Conservation (phyloP, 2,329 filamentous ascomycete genomes). For the Colletotrichum limetticola region DNA sequence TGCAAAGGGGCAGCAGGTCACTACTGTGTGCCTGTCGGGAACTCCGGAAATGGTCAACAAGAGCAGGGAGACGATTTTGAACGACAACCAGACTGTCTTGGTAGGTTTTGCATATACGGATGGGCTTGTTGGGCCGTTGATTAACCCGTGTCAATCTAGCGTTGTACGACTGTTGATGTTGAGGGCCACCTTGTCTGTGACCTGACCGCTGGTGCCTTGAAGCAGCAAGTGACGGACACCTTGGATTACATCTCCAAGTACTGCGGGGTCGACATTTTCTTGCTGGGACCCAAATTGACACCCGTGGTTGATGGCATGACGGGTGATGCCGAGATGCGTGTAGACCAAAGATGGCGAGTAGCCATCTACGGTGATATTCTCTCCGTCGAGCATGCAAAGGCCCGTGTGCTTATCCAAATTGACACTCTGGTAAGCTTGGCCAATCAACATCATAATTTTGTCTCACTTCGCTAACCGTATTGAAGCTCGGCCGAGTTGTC, state of each 20-base stretch:
- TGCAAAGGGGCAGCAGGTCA: slow-evolving; percentile 74
- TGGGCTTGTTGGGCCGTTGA: slow-evolving; percentile 25
- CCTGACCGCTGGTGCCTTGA: slow-evolving; percentile 67
- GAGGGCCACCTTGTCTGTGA: slow-evolving; percentile 92
- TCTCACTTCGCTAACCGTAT: slow-evolving; percentile 26
- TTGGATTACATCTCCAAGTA: slow-evolving; percentile 88
- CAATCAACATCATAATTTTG: not conserved
- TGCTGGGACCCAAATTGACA: slow-evolving; percentile 88
- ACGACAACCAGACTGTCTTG: slow-evolving; percentile 91
- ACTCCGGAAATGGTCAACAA: slow-evolving; percentile 88
- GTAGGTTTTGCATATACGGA: slow-evolving; percentile 64
- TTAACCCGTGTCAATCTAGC: slow-evolving; percentile 64
- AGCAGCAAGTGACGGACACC: slow-evolving; percentile 81
- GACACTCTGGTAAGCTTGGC: slow-evolving; percentile 78
- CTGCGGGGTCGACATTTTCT: slow-evolving; percentile 96
- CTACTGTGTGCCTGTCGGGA: slow-evolving; percentile 91
- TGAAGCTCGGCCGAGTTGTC: slow-evolving; percentile 76
- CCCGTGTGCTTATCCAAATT: slow-evolving; percentile 94
- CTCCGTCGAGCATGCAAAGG: slow-evolving; percentile 97
- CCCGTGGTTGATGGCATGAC: slow-evolving; percentile 80
- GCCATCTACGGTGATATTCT: slow-evolving; percentile 96
- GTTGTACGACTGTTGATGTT: slow-evolving; percentile 92
- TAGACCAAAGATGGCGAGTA: slow-evolving; percentile 90
- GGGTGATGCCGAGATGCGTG: slow-evolving; percentile 83
- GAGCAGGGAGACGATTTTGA: slow-evolving; percentile 89